phyloP scores from a whole-genome alignment of 306 rosid species.

The Quercus berberidifolia region DNA sequence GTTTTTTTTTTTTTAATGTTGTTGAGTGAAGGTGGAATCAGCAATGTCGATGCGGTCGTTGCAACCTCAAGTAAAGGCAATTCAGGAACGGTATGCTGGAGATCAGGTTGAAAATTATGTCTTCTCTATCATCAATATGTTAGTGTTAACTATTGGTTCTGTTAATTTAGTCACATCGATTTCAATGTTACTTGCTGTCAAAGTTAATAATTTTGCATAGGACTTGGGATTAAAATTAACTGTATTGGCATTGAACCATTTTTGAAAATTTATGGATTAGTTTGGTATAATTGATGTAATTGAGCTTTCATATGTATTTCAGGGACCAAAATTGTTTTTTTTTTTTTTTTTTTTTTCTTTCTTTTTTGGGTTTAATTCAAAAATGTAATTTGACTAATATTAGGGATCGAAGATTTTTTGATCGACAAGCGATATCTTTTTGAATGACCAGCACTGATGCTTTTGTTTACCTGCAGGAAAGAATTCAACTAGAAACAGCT shows the following conservation, averaged over 20 bases:
- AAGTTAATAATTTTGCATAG: too few relatives aligned
- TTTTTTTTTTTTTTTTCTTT: not conserved
- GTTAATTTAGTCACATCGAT: too few relatives aligned
- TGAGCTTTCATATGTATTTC: too few relatives aligned
- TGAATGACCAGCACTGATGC: conserved; percentile 18
- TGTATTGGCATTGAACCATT: too few relatives aligned
- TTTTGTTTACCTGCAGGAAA: conserved; percentile 63
- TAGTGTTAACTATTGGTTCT: too few relatives aligned
- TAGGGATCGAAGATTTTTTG: not conserved
- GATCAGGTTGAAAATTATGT: conserved; percentile 63
- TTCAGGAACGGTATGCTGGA: conserved; percentile 82
- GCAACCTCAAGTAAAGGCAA: conserved; percentile 89
- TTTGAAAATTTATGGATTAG: too few relatives aligned
- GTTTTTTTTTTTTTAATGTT: not conserved
- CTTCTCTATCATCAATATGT: not conserved
- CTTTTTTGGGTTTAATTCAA: not conserved
- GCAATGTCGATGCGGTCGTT: conserved; percentile 83
- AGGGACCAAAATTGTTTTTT: too few relatives aligned
- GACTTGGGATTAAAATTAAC: too few relatives aligned
- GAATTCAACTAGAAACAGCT: conserved; percentile 90
- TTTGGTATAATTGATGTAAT: too few relatives aligned
- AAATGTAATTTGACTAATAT: not conserved
- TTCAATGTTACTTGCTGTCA: too few relatives aligned
- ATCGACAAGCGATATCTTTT: not conserved
- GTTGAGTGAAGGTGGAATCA: conserved; percentile 73